Evolutionary conservation across 2,329 filamentous ascomycete species (phyloP), one percentile per base, ranked within the genome.

Genomic region (Mollisiaceae sp.): DNA sequence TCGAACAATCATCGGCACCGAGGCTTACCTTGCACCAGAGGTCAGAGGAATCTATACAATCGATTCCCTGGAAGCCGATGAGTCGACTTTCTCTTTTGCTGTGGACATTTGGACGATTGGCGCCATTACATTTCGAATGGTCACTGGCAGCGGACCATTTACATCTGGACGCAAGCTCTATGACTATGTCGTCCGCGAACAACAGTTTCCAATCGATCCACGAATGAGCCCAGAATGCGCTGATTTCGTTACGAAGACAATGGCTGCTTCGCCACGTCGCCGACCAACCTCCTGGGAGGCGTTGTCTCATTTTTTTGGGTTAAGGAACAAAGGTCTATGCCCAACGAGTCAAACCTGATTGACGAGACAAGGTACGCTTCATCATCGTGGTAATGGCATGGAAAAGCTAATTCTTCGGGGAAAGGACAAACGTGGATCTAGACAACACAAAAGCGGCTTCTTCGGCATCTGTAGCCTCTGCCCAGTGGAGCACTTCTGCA

Each of bases 71-170:
- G 27, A 50, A 12, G 14, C 59, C 14, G 11, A 8, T 1, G 60
- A 47, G 15, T 41, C 59, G 2, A 36, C 18, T 22, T 57, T 45
- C 15, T 35, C 58, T 14, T 58, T 27, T n/a, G 60, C 63, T 5
- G 56, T 64, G 9, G 68, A 70, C 56, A 67, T 70, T 4, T 70
- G 68, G 68, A 3, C 57, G 45, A 8, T 60, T 8, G 57, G 57
- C 22, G 57, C 14, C 12, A 18, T 60, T n/a, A 47, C 24, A 14
- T 60, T 47, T 24, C 38, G 22, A 18, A 27, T 55, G 50, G 14
- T 55, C 11, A 55, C 22, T 6, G 5, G 12, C 22, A 32, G n/a
- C 2, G 8, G 4, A 12, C 4, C 50, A 27, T 55, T 55, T n/a
- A 2, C 12, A 20, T 12, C 24, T n/a, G 4, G 6, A 27, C 11